Percentiles rank a stretch among this genome's conserved stretches.
These are phyloP conservation scores for Fraxinus ornus DNA, from an alignment of 305 asterid species.

Conservation along the genomic window DNA sequence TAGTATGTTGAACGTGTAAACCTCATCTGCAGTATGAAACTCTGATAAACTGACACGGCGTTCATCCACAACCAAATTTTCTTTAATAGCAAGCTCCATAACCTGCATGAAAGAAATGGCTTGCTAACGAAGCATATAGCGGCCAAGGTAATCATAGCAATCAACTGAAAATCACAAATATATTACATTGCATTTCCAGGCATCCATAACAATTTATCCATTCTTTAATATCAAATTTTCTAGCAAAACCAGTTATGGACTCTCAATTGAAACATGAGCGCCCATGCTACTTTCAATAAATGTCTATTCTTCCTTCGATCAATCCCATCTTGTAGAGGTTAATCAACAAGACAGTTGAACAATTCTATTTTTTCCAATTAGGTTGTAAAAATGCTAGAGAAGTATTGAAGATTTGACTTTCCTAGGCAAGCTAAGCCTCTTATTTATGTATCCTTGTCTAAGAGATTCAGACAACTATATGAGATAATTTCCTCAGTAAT, in stretches of 20 bases:
- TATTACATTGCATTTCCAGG: not conserved
- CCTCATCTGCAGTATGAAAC: slow-evolving; percentile 94
- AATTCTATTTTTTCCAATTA: not conserved
- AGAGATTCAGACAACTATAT: not conserved
- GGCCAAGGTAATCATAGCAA: not conserved
- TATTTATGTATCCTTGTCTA: not conserved
- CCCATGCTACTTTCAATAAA: not conserved
- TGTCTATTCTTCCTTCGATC: not conserved
- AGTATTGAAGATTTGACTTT: not conserved
- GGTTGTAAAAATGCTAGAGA: not conserved
- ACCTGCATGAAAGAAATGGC: slow-evolving; percentile 42
- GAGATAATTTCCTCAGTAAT: not conserved
- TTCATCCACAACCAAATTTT: slow-evolving; percentile 54
- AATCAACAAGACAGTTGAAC: not conserved
- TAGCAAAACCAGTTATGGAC: not conserved
- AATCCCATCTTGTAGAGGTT: not conserved
- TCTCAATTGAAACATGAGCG: not conserved
- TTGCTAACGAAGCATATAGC: slow-evolving; percentile 6
- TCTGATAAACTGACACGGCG: slow-evolving; percentile 78
- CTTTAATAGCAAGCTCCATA: slow-evolving; percentile 60
- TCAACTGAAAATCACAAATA: not conserved
- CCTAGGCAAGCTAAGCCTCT: not conserved
- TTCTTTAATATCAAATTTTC: not conserved
- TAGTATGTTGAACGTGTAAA: slow-evolving; percentile 15
- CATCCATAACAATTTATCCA: not conserved